phyloP scores from a whole-genome alignment of 2,329 filamentous ascomycete species.

The Diaporthe sp. region DNA sequence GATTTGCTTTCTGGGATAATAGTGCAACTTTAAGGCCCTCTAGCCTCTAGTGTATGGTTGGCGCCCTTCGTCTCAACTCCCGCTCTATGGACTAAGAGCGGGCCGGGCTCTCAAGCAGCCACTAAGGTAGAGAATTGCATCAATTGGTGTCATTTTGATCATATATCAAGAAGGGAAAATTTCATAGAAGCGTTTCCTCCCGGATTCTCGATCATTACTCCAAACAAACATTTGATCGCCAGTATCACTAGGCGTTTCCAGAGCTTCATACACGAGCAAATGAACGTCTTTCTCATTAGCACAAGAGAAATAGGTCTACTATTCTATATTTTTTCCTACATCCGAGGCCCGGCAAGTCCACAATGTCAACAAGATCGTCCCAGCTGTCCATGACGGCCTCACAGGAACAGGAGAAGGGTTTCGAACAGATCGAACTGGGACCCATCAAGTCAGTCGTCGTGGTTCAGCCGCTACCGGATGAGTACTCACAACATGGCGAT shows the following conservation, averaged over 20 bases:
- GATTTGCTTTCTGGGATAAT: not conserved
- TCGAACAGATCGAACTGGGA: not conserved
- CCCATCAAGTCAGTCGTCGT: not conserved
- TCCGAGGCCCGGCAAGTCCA: not conserved
- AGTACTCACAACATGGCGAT: not conserved
- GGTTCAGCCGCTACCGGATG: not conserved
- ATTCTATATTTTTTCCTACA: not conserved
- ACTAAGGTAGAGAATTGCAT: not conserved
- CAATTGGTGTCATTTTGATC: no score
- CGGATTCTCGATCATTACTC: not conserved
- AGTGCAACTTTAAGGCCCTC: no score
- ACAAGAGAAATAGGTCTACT: not conserved
- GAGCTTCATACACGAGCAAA: not conserved
- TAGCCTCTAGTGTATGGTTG: not conserved
- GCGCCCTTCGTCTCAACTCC: no score
- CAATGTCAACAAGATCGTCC: not conserved
- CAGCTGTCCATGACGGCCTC: not conserved
- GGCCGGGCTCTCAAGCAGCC: no score
- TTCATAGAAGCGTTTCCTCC: not conserved
- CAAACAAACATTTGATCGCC: not conserved
- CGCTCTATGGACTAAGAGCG: not conserved
- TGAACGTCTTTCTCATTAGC: not conserved
- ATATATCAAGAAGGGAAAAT: no score
- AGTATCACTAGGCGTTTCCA: not conserved
- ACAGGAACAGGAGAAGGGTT: not conserved